These are phyloP conservation scores for Yamadazyma siamensis DNA, from an alignment of 1,139 yeast species.

Conservation along the genomic window DNA sequence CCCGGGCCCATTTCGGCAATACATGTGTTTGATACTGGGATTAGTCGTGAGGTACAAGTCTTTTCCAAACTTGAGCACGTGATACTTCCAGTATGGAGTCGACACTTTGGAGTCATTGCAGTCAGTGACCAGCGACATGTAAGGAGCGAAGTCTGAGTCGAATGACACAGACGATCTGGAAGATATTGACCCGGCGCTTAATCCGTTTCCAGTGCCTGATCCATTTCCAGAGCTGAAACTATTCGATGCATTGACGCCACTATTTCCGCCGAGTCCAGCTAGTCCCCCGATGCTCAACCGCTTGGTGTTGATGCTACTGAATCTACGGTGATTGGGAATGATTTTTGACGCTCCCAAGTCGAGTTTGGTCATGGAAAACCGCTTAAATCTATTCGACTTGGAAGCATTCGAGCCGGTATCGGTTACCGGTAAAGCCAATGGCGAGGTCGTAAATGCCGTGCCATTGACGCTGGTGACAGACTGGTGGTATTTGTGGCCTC, in stretches of 20 bases:
- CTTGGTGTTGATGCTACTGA: conserved; percentile 7
- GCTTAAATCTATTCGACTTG: conserved; percentile 8
- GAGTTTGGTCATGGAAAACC: conserved; percentile 14
- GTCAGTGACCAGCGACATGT: not conserved
- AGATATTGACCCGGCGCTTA: not conserved
- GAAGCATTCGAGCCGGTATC: conserved; percentile 5
- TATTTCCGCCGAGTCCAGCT: too few relatives aligned
- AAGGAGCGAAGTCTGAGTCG: not conserved
- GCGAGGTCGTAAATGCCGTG: conserved; percentile 9
- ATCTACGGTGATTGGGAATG: conserved; percentile 10
- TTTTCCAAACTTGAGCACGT: conserved; percentile 46
- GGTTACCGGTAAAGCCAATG: conserved; percentile 5
- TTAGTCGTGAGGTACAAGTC: conserved; percentile 56
- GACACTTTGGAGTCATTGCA: conserved; percentile 8
- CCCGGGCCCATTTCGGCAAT: conserved; percentile 57
- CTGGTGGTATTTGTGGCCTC: conserved; percentile 1
- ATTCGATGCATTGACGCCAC: too few relatives aligned
- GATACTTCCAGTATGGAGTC: conserved; percentile 59
- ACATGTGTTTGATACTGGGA: conserved; percentile 53
- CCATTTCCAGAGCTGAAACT: too few relatives aligned
- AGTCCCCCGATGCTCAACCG: conserved; percentile 7
- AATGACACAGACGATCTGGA: conserved; percentile 2
- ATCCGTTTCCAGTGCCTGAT: not conserved
- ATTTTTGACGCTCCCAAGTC: conserved; percentile 7
- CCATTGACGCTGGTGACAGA: conserved; percentile 3